Evolutionary conservation across 805 yeast genomes (phyloP).

Genomic region (Candida gorgasii): DNA sequence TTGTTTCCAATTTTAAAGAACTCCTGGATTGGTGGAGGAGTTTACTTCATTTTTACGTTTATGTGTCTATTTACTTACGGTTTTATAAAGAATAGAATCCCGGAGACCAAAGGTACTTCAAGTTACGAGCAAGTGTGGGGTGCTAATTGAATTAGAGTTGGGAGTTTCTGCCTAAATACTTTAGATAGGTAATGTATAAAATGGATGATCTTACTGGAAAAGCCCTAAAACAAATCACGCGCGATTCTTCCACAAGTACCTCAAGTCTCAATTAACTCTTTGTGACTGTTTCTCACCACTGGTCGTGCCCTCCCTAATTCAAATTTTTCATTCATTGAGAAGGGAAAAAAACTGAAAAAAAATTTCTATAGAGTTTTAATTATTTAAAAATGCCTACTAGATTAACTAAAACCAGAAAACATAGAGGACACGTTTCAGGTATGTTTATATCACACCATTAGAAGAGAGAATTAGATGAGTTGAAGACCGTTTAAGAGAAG

Average conservation of each 20-base stretch:
- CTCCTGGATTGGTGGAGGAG: conserved; percentile 67
- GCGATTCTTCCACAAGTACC: too few relatives aligned
- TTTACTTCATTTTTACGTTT: conserved; percentile 69
- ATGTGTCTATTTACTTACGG: conserved; percentile 52
- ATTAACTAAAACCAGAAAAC: conserved; percentile 99
- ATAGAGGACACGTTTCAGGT: conserved; percentile 99
- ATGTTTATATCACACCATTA: conserved; percentile 44
- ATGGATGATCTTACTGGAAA: too few relatives aligned
- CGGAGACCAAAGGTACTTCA: conserved; percentile 73
- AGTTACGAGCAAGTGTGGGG: conserved; percentile 71
- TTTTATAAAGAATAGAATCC: conserved; percentile 52
- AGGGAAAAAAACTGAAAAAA: conserved; percentile 10
- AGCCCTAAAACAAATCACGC: background rate
- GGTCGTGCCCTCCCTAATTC: conserved; percentile 9
- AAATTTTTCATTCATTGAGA: conserved; percentile 11
- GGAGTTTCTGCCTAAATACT: too few relatives aligned
- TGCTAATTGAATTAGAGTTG: too few relatives aligned
- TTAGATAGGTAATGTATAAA: too few relatives aligned
- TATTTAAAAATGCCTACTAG: conserved; percentile 90
- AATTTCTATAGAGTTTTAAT: conserved; percentile 11
- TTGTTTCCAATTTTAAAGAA: conserved; percentile 73
- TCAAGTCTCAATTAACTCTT: background rate
- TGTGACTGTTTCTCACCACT: conserved; percentile 1
- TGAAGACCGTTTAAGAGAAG: background rate
- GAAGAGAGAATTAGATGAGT: background rate